A percentile compares a stretch with the other conserved stretches of the same genome.
Conservation (phyloP, 495 filamentous ascomycete genomes). For the Aspergillus campestris region DNA sequence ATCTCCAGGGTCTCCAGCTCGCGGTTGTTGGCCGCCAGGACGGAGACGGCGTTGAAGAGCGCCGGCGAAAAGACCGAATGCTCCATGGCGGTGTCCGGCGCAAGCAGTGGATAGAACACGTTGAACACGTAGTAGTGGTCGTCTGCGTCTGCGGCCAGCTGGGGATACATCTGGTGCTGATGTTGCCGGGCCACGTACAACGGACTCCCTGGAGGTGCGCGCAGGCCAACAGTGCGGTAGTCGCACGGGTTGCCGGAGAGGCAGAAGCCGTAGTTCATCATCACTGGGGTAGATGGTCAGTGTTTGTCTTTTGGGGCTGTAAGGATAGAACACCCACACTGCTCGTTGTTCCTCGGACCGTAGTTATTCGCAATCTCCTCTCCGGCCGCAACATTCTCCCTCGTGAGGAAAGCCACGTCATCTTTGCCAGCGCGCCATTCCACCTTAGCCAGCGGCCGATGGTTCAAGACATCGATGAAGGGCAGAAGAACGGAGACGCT, state of each 20-base stretch:
- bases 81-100: slow-evolving; percentile 28
- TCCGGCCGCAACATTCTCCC: slow-evolving; percentile 38
- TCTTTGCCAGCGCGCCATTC: slow-evolving; percentile 48
- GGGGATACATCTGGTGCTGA: slow-evolving; percentile 26
- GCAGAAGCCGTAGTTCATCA: slow-evolving; percentile 63
- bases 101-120: slow-evolving; percentile 33
- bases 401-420: slow-evolving; percentile 39
- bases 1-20: slow-evolving; percentile 32
- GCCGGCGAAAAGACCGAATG: slow-evolving; percentile 39
- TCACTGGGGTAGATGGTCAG: slow-evolving; percentile 30
- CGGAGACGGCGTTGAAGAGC: slow-evolving; percentile 32
- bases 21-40: slow-evolving; percentile 34
- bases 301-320: not conserved
- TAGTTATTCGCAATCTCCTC: slow-evolving; percentile 62
- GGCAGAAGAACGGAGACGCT: slow-evolving; percentile 50
- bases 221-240: slow-evolving; percentile 41
- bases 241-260: slow-evolving; percentile 48
- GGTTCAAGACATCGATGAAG: slow-evolving; percentile 53
- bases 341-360: slow-evolving; percentile 57
- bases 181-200: slow-evolving; percentile 28
- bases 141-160: slow-evolving; percentile 20
- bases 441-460: slow-evolving; percentile 47
- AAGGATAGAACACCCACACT: slow-evolving; percentile 39
- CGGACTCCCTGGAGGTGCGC: slow-evolving; percentile 33
- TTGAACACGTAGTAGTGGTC: slow-evolving; percentile 44